Conservation (phyloP, 257 asterid species). For the Solanum ahanhuiri region DNA sequence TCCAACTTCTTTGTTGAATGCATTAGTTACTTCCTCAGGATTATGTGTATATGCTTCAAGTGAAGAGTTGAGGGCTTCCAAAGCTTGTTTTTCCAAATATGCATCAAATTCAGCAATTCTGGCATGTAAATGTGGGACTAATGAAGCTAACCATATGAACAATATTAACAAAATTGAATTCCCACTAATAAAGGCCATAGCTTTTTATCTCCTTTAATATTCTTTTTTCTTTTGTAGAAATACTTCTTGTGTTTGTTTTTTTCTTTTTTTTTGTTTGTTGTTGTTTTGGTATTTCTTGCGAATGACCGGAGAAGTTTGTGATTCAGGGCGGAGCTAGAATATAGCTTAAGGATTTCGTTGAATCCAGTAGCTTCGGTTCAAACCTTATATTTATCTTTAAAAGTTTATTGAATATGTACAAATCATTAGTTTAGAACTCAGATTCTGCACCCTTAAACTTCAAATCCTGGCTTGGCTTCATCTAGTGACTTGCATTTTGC, state of each 20-base stretch:
- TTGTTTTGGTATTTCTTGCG: not conserved
- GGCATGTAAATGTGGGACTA: constrained; percentile 15
- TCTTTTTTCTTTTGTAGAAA: not conserved
- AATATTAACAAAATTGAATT: not conserved
- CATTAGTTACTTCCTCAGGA: constrained; percentile 30
- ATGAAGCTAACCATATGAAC: constrained; percentile 2
- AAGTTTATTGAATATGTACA: not conserved
- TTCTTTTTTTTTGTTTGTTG: not conserved
- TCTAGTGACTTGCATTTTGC: not conserved
- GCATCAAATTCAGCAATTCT: constrained; percentile 27
- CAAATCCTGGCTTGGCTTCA: not conserved
- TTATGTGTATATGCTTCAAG: constrained; percentile 24
- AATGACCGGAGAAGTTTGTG: not conserved
- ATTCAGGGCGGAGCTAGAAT: not conserved
- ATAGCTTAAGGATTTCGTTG: not conserved
- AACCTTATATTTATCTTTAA: not conserved
- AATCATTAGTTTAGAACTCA: not conserved
- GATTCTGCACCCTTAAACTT: not conserved
- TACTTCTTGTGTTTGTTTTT: not conserved
- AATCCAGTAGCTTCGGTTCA: not conserved
- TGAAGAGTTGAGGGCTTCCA: constrained; percentile 21
- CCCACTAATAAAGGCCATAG: not conserved
- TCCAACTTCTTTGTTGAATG: constrained; percentile 31
- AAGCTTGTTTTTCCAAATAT: constrained; percentile 20
- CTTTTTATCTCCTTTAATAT: not conserved